These are phyloP conservation scores for Aureobasidium vineae DNA, from an alignment of 2,329 filamentous ascomycete species.

Conservation along the genomic window DNA sequence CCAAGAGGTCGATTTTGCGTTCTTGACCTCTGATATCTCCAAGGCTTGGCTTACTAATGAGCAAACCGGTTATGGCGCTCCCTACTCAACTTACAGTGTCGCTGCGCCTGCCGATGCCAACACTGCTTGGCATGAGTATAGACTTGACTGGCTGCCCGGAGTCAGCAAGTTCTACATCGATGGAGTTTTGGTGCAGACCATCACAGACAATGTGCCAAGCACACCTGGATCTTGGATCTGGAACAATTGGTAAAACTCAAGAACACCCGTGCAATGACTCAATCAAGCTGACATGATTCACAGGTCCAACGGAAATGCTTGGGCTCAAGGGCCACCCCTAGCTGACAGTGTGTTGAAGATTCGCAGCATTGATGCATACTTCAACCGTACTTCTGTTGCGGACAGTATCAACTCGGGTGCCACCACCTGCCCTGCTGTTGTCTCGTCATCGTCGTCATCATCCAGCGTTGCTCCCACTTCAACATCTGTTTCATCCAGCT, in stretches of 20 bases:
- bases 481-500: background rate
- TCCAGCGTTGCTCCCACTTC: background rate
- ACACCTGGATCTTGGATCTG: constrained; percentile 63
- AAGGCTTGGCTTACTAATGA: constrained; percentile 53
- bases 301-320: constrained; percentile 62
- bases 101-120: constrained; percentile 59
- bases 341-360: constrained; percentile 63
- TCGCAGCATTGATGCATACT: constrained; percentile 70
- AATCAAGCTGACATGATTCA: background rate
- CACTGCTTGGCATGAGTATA: constrained; percentile 74
- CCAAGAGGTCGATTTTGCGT: constrained; percentile 76
- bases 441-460: background rate
- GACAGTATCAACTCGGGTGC: background rate
- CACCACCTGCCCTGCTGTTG: background rate
- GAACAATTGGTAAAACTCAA: constrained; percentile 59
- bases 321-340: constrained; percentile 68
- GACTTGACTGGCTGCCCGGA: constrained; percentile 67
- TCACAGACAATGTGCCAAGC: constrained; percentile 50
- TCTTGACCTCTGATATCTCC: constrained; percentile 23
- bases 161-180: constrained; percentile 70
- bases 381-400: constrained; percentile 22
- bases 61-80: constrained; percentile 62
- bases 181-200: constrained; percentile 56
- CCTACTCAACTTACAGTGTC: constrained; percentile 61
- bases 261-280: background rate